These are phyloP conservation scores for Hymenoscyphus occultus DNA, from an alignment of 2,329 filamentous ascomycete species.

Conservation along the genomic window DNA sequence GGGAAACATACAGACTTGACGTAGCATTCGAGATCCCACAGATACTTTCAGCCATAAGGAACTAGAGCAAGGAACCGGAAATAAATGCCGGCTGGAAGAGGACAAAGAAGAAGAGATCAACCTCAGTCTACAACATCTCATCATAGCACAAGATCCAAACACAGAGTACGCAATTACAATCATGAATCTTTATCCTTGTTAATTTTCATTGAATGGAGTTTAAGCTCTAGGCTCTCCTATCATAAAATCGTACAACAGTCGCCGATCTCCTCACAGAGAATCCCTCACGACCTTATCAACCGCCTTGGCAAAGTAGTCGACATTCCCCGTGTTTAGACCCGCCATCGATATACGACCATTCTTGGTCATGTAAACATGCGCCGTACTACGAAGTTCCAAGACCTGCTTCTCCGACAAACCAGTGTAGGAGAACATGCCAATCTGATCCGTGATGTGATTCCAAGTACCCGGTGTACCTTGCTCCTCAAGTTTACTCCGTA, in stretches of 20 bases:
- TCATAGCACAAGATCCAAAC: too few species aligned
- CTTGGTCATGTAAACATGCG: conserved; percentile 90
- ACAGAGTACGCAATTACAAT: too few species aligned
- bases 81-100: too few species aligned
- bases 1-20: too few species aligned
- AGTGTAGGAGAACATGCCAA: conserved; percentile 98
- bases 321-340: conserved; percentile 86
- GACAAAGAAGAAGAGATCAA: too few species aligned
- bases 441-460: conserved; percentile 98
- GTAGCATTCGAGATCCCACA: too few species aligned
- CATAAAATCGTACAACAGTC: background rate
- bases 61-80: too few species aligned
- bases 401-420: conserved; percentile 75
- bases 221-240: background rate
- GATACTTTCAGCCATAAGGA: too few species aligned
- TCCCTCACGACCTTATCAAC: conserved; percentile 73
- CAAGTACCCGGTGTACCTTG: conserved; percentile 84
- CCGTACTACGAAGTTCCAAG: conserved; percentile 62
- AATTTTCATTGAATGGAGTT: background rate
- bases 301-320: conserved; percentile 89
- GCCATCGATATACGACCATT: conserved; percentile 99
- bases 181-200: too few species aligned
- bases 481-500: conserved; percentile 78
- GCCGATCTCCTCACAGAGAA: conserved; percentile 16
- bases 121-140: too few species aligned